These are phyloP conservation scores for Chaetomium globosum DNA, from an alignment of 2,329 filamentous ascomycete genomes.

Conservation along the genomic window DNA sequence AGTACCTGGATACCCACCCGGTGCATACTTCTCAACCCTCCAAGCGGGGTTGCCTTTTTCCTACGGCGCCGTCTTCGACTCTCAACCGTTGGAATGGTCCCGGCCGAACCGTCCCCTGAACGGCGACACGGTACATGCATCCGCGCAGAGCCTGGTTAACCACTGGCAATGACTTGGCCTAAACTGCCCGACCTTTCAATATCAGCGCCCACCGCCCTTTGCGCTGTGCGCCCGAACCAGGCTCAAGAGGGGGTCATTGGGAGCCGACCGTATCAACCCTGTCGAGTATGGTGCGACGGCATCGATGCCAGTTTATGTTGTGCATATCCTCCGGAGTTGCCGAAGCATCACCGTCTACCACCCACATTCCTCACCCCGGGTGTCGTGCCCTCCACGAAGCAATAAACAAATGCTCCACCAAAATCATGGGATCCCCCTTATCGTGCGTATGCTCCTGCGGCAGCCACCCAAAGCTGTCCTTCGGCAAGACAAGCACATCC, in stretches of 20 bases:
- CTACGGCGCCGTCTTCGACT: neutral
- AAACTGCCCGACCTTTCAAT: neutral
- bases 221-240: neutral
- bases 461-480: slow-evolving; percentile 4
- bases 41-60: neutral
- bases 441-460: slow-evolving; percentile 5
- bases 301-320: too few species aligned
- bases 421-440: neutral
- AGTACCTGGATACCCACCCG: too few species aligned
- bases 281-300: too few species aligned
- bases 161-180: too few species aligned
- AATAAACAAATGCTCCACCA: slow-evolving; percentile 3
- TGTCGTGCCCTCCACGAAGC: neutral
- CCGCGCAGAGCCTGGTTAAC: too few species aligned
- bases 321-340: too few species aligned
- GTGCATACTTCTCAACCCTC: neutral
- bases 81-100: neutral
- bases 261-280: too few species aligned
- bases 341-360: neutral
- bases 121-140: neutral
- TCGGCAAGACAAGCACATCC: slow-evolving; percentile 1
- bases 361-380: neutral
- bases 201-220: neutral
- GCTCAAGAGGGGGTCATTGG: neutral
- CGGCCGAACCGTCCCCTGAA: neutral